phyloP scores from a whole-genome alignment of 768 basidiomycete species.

The Collybiopsis luxurians region DNA sequence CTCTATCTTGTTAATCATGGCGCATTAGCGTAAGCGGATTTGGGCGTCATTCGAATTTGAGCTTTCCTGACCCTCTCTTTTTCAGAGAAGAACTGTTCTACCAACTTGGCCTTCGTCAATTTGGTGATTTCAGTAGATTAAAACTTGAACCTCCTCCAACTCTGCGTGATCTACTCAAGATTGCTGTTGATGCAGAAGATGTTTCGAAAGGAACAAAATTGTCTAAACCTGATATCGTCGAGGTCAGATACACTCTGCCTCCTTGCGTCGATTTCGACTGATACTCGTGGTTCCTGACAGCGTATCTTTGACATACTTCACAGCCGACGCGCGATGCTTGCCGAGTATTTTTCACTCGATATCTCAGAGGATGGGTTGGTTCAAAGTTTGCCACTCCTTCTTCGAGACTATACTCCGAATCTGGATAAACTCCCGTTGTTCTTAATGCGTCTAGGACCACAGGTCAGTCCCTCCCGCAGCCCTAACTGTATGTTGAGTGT shows the following conservation, averaged over 20 bases:
- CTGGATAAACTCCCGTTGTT: slow-evolving; percentile 88
- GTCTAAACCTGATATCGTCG: slow-evolving; percentile 60
- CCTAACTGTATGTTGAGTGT: not conserved
- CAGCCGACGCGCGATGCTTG: slow-evolving; percentile 74
- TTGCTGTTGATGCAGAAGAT: slow-evolving; percentile 75
- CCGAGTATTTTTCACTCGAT: slow-evolving; percentile 84
- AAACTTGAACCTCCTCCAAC: slow-evolving; percentile 82
- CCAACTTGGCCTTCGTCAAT: slow-evolving; percentile 89
- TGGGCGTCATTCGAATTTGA: not conserved
- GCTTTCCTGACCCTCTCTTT: not conserved
- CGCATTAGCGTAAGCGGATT: slow-evolving; percentile 66
- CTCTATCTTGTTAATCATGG: slow-evolving; percentile 89
- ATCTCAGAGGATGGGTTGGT: slow-evolving; percentile 68
- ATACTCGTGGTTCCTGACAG: slow-evolving; percentile 42
- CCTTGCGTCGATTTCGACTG: not conserved
- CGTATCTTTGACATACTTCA: slow-evolving; percentile 62
- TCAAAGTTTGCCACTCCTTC: slow-evolving; percentile 76
- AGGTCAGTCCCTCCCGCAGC: slow-evolving; percentile 42
- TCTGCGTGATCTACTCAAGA: slow-evolving; percentile 63
- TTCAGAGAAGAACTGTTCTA: slow-evolving; percentile 91
- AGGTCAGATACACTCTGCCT: slow-evolving; percentile 43
- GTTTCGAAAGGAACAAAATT: slow-evolving; percentile 49
- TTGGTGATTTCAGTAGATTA: slow-evolving; percentile 75
- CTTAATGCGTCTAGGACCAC: slow-evolving; percentile 89
- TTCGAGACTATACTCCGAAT: slow-evolving; percentile 88